These are phyloP conservation scores for Pythium biforme DNA, from an alignment of 352 stramenopile species.

Conservation along the genomic window DNA sequence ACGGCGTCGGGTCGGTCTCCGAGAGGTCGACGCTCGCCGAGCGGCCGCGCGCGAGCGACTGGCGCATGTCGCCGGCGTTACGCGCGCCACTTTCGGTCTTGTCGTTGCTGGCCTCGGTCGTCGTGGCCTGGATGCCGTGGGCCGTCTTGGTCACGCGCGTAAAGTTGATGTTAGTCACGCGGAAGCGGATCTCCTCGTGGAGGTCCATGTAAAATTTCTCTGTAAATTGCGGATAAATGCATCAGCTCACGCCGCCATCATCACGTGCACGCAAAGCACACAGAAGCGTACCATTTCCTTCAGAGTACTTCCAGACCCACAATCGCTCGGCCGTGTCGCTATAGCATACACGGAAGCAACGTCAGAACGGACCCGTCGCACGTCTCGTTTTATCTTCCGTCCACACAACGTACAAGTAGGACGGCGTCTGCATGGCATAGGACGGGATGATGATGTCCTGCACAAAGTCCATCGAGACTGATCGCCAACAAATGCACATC, in stretches of 20 bases:
- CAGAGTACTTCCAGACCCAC: slow-evolving; percentile 88
- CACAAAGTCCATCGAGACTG: slow-evolving; percentile 89
- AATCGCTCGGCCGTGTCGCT: slow-evolving; percentile 76
- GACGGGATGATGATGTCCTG: slow-evolving; percentile 90
- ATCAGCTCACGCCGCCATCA: neutral
- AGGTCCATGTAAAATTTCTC: slow-evolving; percentile 89
- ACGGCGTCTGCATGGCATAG: slow-evolving; percentile 85
- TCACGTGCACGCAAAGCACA: neutral
- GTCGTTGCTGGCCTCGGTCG: slow-evolving; percentile 78
- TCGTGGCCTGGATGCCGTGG: slow-evolving; percentile 84
- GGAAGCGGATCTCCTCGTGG: slow-evolving; percentile 85
- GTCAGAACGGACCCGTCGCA: neutral
- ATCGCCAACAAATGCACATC: neutral
- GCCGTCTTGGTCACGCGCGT: slow-evolving; percentile 88
- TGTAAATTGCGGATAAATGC: slow-evolving; percentile 13
- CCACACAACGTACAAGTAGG: slow-evolving; percentile 63
- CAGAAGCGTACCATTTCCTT: slow-evolving; percentile 49
- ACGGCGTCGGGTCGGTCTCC: slow-evolving; percentile 78
- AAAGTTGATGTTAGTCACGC: slow-evolving; percentile 88
- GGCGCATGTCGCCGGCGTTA: slow-evolving; percentile 61
- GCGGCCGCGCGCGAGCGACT: slow-evolving; percentile 64
- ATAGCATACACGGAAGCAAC: neutral
- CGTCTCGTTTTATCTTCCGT: no score
- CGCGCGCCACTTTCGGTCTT: slow-evolving; percentile 36
- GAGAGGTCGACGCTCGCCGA: slow-evolving; percentile 85